Evolutionary conservation across 2,329 filamentous ascomycete genomes (phyloP).

Genomic region (Colletotrichum acutatum): DNA sequence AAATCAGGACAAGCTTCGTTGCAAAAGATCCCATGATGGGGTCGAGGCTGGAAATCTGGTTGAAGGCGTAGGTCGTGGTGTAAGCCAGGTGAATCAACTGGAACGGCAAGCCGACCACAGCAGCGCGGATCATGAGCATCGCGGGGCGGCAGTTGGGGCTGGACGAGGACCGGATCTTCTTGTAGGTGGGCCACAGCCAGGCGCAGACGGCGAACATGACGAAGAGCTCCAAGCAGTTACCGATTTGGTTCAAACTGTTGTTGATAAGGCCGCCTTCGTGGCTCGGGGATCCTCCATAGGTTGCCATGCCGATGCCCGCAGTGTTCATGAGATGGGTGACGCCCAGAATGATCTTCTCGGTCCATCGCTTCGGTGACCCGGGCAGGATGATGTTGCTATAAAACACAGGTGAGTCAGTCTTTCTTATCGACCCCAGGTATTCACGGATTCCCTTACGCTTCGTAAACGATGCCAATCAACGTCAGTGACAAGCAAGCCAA

Average conservation of each 20-base stretch:
- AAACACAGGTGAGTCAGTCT: neutral
- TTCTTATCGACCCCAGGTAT: neutral
- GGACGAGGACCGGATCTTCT: conserved; percentile 19
- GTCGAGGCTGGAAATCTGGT: conserved; percentile 33
- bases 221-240: conserved; percentile 39
- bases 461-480: conserved; percentile 42
- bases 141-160: conserved; percentile 35
- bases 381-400: conserved; percentile 38
- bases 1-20: conserved; percentile 38
- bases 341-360: conserved; percentile 40
- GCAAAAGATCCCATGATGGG: conserved; percentile 39
- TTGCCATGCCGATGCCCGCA: conserved; percentile 35
- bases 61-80: conserved; percentile 40
- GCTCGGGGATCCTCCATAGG: conserved; percentile 37
- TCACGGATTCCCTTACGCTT: conserved; percentile 37
- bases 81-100: conserved; percentile 38
- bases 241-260: conserved; percentile 35
- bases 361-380: conserved; percentile 29
- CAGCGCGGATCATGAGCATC: conserved; percentile 34
- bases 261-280: conserved; percentile 33
- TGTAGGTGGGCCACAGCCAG: conserved; percentile 39
- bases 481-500: conserved; percentile 41
- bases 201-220: conserved; percentile 37
- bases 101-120: conserved; percentile 37
- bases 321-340: conserved; percentile 40